These are phyloP conservation scores for Xylaria scruposa DNA, from an alignment of 495 filamentous ascomycete species.

Conservation along the genomic window DNA sequence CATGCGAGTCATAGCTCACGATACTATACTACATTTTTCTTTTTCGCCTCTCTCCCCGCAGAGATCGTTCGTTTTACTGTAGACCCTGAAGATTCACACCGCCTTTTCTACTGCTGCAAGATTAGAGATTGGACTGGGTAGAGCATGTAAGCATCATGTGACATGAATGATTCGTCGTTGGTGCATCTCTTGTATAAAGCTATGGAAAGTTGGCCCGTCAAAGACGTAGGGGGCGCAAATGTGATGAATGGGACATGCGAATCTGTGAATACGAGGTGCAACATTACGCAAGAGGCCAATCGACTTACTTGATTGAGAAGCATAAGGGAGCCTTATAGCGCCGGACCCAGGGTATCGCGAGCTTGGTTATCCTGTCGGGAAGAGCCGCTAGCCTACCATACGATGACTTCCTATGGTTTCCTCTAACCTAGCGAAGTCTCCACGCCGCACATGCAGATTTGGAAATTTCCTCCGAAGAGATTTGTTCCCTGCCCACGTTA, in stretches of 20 bases:
- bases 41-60: neutral
- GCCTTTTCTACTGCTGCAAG: neutral
- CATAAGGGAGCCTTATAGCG: neutral
- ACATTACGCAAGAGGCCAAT: neutral
- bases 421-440: neutral
- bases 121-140: neutral
- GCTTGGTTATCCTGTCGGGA: slow-evolving; percentile 6
- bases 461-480: slow-evolving; percentile 9
- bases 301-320: neutral
- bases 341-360: neutral
- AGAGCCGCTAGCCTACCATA: slow-evolving; percentile 13
- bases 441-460: slow-evolving; percentile 1
- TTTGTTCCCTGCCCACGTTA: slow-evolving; percentile 15
- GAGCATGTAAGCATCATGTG: neutral
- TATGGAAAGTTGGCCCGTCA: neutral
- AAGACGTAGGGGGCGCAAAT: neutral
- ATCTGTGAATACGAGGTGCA: slow-evolving; percentile 6
- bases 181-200: neutral
- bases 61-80: neutral
- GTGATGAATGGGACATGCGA: neutral
- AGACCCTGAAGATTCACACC: neutral
- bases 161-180: neutral
- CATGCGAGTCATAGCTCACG: neutral
- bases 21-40: neutral
- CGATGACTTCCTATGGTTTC: neutral